Evolutionary conservation across 768 basidiomycete genomes (phyloP).

Genomic region (Tylopilus rubrobrunneus): DNA sequence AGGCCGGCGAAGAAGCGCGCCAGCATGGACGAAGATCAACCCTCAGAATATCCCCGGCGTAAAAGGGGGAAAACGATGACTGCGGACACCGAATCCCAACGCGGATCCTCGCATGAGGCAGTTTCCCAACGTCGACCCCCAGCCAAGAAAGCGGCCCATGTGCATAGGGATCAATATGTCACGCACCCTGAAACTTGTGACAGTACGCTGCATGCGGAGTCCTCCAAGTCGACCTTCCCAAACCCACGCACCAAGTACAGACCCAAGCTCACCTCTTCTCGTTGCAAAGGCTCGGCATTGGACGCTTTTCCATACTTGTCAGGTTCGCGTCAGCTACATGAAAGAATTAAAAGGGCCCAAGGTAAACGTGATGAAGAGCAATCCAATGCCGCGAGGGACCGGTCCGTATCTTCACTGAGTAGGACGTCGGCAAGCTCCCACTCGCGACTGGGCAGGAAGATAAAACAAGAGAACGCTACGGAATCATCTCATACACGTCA

Average conservation of each 20-base stretch:
- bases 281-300: constrained; percentile 16
- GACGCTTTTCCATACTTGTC: constrained; percentile 20
- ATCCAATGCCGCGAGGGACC: constrained; percentile 1
- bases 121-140: constrained; percentile 5
- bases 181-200: constrained; percentile 5
- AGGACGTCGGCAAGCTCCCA: constrained; percentile 4
- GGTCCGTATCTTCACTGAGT: background rate
- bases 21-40: constrained; percentile 26
- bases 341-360: constrained; percentile 6
- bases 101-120: constrained; percentile 18
- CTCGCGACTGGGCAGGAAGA: background rate
- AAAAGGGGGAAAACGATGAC: constrained; percentile 32
- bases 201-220: background rate
- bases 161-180: constrained; percentile 7
- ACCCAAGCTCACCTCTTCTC: constrained; percentile 13
- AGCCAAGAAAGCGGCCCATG: constrained; percentile 1
- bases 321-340: constrained; percentile 9
- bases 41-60: constrained; percentile 18
- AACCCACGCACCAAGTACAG: constrained; percentile 29
- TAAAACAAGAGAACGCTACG: background rate
- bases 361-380: constrained; percentile 8
- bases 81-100: constrained; percentile 5
- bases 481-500: background rate
- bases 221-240: constrained; percentile 16
- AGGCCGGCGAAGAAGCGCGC: constrained; percentile 48